Conservation (phyloP, 2,329 filamentous ascomycete species). For the Ophidiomyces ophidiicola region DNA sequence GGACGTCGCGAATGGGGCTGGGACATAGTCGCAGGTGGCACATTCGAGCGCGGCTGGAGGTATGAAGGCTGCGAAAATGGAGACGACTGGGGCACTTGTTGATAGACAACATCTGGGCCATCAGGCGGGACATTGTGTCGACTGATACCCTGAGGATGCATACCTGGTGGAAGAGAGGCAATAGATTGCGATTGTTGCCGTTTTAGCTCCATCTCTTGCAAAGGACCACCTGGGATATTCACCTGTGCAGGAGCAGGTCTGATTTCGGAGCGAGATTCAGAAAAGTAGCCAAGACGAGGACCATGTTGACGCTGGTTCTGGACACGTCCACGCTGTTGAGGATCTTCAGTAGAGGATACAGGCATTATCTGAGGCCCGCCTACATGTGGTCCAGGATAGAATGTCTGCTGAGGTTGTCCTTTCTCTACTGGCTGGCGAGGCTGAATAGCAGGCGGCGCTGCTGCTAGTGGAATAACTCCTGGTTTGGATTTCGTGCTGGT, state of each 20-base stretch:
- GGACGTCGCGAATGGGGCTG: conserved; percentile 15
- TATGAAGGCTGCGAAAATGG: conserved; percentile 24
- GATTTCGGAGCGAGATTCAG: conserved; percentile 29
- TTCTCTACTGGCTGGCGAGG: conserved; percentile 25
- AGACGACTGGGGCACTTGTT: conserved; percentile 11
- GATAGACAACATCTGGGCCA: conserved; percentile 10
- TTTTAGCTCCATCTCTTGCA: conserved; percentile 13
- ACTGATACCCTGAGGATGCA: conserved; percentile 5
- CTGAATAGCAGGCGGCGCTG: conserved; percentile 25
- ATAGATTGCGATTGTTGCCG: conserved; percentile 4
- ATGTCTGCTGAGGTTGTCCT: conserved; percentile 26
- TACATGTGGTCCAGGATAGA: conserved; percentile 32
- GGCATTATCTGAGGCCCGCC: conserved; percentile 21
- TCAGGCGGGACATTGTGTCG: conserved; percentile 6
- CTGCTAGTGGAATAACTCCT: conserved; percentile 17
- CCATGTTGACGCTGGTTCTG: conserved; percentile 28
- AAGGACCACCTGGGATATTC: conserved; percentile 1
- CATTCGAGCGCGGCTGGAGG: conserved; percentile 17
- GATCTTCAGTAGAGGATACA: conserved; percentile 25
- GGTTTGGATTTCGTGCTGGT: conserved; percentile 24
- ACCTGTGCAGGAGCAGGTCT: conserved; percentile 14
- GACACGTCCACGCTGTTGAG: conserved; percentile 22
- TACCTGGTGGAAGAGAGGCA: not conserved
- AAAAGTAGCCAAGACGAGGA: conserved; percentile 36
- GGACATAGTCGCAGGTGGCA: conserved; percentile 6